A percentile compares a stretch with the other conserved stretches of the same genome.
These are phyloP conservation scores for Penicillium cinerascens DNA, from an alignment of 495 filamentous ascomycete species.

Conservation along the genomic window DNA sequence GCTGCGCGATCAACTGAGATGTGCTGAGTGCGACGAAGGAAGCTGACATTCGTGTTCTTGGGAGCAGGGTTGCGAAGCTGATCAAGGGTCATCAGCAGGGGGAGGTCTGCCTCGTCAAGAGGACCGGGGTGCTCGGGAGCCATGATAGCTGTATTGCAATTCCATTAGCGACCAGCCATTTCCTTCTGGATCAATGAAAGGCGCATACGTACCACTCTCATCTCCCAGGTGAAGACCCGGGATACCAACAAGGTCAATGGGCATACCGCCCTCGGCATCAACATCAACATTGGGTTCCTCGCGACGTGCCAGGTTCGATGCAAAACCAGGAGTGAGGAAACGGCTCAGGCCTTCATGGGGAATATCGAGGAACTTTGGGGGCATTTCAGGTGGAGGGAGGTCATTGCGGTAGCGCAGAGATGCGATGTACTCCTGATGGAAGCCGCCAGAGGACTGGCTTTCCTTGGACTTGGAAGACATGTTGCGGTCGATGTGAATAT, in stretches of 20 bases:
- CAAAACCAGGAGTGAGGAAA: slow-evolving; percentile 84
- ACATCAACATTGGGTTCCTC: slow-evolving; percentile 95
- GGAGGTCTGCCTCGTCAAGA: slow-evolving; percentile 76
- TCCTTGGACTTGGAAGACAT: slow-evolving; percentile 43
- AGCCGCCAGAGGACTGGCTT: slow-evolving; percentile 54
- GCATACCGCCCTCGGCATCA: slow-evolving; percentile 97
- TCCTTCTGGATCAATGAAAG: not conserved
- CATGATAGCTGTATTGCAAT: slow-evolving; percentile 63
- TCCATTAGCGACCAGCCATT: not conserved
- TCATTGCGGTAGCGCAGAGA: slow-evolving; percentile 92
- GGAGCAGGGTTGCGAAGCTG: slow-evolving; percentile 78
- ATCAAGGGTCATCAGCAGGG: slow-evolving; percentile 73
- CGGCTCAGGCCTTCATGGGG: slow-evolving; percentile 85
- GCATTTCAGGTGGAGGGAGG: slow-evolving; percentile 86
- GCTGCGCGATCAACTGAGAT: slow-evolving; percentile 67
- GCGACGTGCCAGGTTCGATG: slow-evolving; percentile 79
- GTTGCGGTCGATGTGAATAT: not conserved
- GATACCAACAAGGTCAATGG: slow-evolving; percentile 89
- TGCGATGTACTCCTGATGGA: slow-evolving; percentile 94
- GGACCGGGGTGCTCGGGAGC: slow-evolving; percentile 63
- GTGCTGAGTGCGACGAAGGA: slow-evolving; percentile 94
- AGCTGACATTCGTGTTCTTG: slow-evolving; percentile 69
- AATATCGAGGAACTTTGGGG: slow-evolving; percentile 94
- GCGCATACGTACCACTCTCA: slow-evolving; percentile 73
- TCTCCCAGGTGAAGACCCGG: slow-evolving; percentile 93